Conservation (phyloP, 2,329 filamentous ascomycete genomes). For the Cylindrodendrum hubeiense region DNA sequence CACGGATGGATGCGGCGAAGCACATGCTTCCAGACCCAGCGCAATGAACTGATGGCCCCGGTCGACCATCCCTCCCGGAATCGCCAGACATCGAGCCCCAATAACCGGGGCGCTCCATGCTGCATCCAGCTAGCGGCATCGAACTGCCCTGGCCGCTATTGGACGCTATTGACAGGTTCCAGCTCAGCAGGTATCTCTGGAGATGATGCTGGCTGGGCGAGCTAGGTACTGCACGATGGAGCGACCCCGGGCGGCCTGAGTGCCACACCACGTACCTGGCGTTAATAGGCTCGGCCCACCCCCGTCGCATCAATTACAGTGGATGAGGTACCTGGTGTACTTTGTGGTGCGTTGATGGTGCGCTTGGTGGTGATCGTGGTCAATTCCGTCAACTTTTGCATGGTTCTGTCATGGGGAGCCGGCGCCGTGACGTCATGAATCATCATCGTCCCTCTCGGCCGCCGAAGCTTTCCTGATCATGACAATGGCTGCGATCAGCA, state of each 20-base stretch:
- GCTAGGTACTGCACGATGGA: neutral
- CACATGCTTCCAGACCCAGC: neutral
- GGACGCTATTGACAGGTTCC: neutral
- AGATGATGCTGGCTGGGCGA: neutral
- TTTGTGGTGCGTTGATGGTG: neutral
- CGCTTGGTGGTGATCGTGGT: neutral
- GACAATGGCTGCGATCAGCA: conserved; percentile 32
- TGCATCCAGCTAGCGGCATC: conserved; percentile 8
- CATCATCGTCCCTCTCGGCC: conserved; percentile 34
- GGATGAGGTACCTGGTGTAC: too few relatives aligned
- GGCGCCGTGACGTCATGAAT: conserved; percentile 42
- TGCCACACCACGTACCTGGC: conserved; percentile 3
- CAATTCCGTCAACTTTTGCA: neutral
- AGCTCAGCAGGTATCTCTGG: conserved; percentile 8
- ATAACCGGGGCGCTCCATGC: neutral
- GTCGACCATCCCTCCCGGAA: neutral
- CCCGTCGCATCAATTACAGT: neutral
- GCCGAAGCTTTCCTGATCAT: conserved; percentile 33
- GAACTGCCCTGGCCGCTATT: neutral
- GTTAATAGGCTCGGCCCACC: neutral
- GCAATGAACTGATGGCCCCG: neutral
- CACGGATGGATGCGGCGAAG: neutral
- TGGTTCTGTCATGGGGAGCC: neutral
- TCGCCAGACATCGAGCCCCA: conserved; percentile 1
- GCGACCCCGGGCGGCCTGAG: neutral